Base-by-base conservation (phyloP, 2,329 filamentous ascomycete genomes). In the Fusarium robinianum region DNA sequence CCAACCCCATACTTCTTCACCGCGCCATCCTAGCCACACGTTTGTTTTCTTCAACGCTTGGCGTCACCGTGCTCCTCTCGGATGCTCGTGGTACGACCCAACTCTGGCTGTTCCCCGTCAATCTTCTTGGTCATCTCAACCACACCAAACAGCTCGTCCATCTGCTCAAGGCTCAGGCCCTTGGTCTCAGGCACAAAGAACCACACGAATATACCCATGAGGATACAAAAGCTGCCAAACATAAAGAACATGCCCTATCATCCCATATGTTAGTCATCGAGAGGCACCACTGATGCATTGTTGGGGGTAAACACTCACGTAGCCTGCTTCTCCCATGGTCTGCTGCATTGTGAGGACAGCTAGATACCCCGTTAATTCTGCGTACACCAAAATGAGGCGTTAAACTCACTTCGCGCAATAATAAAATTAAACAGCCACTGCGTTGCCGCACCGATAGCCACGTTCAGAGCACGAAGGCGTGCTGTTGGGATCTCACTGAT, bases 371-470 rank as follows among this genome's bases (percentile, higher is more conserved):
- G 18, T 42, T 18, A 40, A 34, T 22, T 24, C 10, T 7, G 12
- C 33, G 8, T 3, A 1, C 9, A 15, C 5, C 9, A 26, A 17
- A 31, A 22, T 8, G 17, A 26, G 15, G 12, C 41, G 36, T 4
- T 15, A 5, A 12, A 58, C 64, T 57, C 52, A 67, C 64, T 81
- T 44, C 82, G 72, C 2, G 85, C 84, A 43, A 88, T 81, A 8
- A 87, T 78, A 49, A 88, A 86, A 62, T 89, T 89, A 66, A 88
- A 88, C 5, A 88, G 66, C 84, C 84, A 87, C 59, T 88, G 84
- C 0, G 81, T 86, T 2, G 80, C 81, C 1, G 85, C 84, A 0
- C 78, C 84, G 32, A 88, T 72, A 2, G 84, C 78, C 6, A 88
- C 84, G 58, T 87, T 88, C 53, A 85, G 69, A 12, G 80, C 80